Evolutionary conservation across 129 eudicot genomes (phyloP).

Genomic region (Flaveria sonorensis): DNA sequence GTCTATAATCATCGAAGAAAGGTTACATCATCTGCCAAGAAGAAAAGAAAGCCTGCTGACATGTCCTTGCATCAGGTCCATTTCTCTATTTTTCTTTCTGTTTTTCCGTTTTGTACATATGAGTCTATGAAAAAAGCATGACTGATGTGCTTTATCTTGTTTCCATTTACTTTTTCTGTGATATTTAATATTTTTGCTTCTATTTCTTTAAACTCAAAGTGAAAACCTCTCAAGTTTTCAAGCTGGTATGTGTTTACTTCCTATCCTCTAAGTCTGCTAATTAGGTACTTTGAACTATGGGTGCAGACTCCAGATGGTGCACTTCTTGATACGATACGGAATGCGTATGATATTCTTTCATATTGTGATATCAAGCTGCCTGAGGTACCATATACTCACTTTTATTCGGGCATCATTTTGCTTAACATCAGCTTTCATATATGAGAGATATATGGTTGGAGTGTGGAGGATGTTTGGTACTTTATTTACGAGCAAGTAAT

Average conservation of each 20-base stretch:
- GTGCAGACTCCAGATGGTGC: constrained; percentile 95
- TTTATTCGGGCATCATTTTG: constrained; percentile 8
- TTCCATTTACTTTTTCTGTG: not conserved
- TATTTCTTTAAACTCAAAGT: not conserved
- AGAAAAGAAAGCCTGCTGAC: constrained; percentile 68
- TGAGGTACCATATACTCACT: constrained; percentile 46
- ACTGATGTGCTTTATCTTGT: constrained; percentile 1
- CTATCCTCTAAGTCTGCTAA: constrained; percentile 10
- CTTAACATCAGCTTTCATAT: constrained; percentile 20
- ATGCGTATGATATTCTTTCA: constrained; percentile 90
- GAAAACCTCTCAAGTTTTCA: not conserved
- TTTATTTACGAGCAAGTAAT: constrained; percentile 10
- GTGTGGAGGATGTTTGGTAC: not conserved
- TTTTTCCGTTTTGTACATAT: not conserved
- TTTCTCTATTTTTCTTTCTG: constrained; percentile 16
- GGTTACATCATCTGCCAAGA: constrained; percentile 98
- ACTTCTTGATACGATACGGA: constrained; percentile 82
- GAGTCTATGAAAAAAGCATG: not conserved
- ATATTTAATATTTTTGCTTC: not conserved
- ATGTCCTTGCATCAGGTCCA: constrained; percentile 89
- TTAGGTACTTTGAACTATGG: constrained; percentile 19
- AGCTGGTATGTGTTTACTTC: constrained; percentile 12
- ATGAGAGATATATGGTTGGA: not conserved
- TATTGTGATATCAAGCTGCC: constrained; percentile 69
- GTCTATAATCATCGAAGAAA: constrained; percentile 88